phyloP scores from a whole-genome alignment of 2,329 filamentous ascomycete genomes.

The Fusarium devonianum region DNA sequence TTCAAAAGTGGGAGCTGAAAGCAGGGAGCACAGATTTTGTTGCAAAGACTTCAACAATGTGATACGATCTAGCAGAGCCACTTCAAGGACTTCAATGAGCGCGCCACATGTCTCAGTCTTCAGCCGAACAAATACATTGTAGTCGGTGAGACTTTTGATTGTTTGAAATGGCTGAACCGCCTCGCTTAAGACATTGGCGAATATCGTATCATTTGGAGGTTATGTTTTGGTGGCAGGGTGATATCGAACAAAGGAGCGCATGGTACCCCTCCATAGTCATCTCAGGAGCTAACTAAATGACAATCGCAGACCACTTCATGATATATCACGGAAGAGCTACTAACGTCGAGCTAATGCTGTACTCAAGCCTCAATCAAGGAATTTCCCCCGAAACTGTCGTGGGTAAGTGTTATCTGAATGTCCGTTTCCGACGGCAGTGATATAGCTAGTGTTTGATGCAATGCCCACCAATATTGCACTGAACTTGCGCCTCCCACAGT shows the following conservation, averaged over 20 bases:
- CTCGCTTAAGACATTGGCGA: background rate
- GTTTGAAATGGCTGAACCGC: background rate
- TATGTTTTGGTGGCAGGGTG: no score
- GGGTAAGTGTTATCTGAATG: no score
- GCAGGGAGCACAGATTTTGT: background rate
- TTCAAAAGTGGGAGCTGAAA: background rate
- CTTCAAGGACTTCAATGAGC: background rate
- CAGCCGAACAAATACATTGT: background rate
- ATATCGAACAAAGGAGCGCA: no score
- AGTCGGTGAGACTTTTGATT: background rate
- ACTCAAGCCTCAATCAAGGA: no score
- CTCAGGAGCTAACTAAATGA: no score
- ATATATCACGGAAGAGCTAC: no score
- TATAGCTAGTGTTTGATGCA: slow-evolving; percentile 1
- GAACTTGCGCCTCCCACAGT: background rate
- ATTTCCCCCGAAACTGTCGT: no score
- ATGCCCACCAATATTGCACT: no score
- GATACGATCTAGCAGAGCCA: background rate
- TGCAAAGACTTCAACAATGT: background rate
- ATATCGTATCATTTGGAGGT: background rate
- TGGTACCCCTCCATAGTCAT: no score
- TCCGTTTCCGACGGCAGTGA: background rate
- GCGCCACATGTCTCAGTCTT: background rate
- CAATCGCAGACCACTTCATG: no score
- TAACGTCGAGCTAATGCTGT: no score